Evolutionary conservation across 1,284 basidiomycete species (phyloP).

Genomic region (Mycena citricolor): DNA sequence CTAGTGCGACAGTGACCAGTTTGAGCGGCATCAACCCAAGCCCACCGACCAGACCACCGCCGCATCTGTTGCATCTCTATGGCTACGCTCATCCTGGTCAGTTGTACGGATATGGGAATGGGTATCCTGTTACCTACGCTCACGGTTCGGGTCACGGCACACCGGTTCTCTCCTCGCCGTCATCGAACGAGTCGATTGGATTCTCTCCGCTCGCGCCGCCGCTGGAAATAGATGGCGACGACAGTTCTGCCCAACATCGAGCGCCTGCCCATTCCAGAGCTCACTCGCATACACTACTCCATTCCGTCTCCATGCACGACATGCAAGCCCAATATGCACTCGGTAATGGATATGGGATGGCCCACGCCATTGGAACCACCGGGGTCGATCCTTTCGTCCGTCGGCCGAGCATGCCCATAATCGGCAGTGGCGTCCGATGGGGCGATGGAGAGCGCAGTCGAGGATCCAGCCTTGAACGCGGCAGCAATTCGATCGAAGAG

Average conservation of each 20-base stretch:
- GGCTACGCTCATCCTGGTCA: not conserved
- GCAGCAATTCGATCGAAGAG: too few species aligned
- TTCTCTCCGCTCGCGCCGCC: slow-evolving; percentile 14
- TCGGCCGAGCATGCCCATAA: slow-evolving; percentile 21
- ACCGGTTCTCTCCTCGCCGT: slow-evolving; percentile 19
- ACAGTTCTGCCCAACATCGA: not conserved
- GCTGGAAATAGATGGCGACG: slow-evolving; percentile 4
- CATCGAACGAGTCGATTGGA: slow-evolving; percentile 19
- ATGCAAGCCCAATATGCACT: not conserved
- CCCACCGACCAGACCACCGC: slow-evolving; percentile 2
- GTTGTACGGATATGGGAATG: not conserved
- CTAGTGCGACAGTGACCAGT: slow-evolving; percentile 17
- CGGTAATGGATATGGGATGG: not conserved
- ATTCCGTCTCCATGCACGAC: slow-evolving; percentile 19
- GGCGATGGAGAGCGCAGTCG: slow-evolving; percentile 15
- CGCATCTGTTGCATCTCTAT: not conserved
- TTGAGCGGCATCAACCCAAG: slow-evolving; percentile 20
- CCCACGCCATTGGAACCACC: too few species aligned
- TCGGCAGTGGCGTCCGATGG: slow-evolving; percentile 7
- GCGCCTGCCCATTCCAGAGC: not conserved
- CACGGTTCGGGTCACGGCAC: slow-evolving; percentile 8
- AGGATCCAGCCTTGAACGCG: slow-evolving; percentile 13
- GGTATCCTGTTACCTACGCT: not conserved
- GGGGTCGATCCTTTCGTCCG: slow-evolving; percentile 8
- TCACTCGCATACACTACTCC: slow-evolving; percentile 18